Evolutionary conservation across 2,329 filamentous ascomycete species (phyloP).

Genomic region (Sporothrix inflata): DNA sequence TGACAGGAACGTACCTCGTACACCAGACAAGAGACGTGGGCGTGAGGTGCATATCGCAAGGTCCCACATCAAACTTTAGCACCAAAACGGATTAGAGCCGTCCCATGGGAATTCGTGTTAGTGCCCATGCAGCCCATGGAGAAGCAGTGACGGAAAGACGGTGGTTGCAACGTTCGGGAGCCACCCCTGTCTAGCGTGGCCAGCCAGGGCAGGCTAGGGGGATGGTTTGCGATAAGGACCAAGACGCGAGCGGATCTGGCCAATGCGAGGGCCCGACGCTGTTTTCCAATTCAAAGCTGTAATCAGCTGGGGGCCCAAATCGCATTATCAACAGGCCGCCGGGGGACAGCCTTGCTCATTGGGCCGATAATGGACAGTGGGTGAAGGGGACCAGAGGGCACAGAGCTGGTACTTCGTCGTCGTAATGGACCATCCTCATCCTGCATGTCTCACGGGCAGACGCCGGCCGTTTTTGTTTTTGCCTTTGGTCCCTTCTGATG

Average conservation of each 20-base stretch:
- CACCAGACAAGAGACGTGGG: slow-evolving; percentile 1
- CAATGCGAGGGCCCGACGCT: slow-evolving; percentile 22
- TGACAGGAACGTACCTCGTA: background rate
- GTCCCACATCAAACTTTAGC: background rate
- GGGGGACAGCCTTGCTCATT: slow-evolving; percentile 30
- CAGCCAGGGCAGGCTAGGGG: background rate
- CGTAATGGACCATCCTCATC: slow-evolving; percentile 11
- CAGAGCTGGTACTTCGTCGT: background rate
- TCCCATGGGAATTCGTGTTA: slow-evolving; percentile 16
- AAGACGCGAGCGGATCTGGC: background rate
- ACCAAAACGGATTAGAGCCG: slow-evolving; percentile 17
- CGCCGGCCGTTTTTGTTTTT: background rate
- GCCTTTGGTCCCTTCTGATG: background rate
- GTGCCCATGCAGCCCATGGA: slow-evolving; percentile 17
- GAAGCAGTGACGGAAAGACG: background rate
- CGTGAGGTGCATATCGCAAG: slow-evolving; percentile 3
- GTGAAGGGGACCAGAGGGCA: background rate
- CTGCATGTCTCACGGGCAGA: slow-evolving; percentile 11
- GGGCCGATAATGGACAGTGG: slow-evolving; percentile 25
- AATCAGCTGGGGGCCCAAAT: slow-evolving; percentile 23
- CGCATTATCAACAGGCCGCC: slow-evolving; percentile 6
- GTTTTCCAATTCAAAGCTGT: slow-evolving; percentile 33
- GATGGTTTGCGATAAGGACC: slow-evolving; percentile 23
- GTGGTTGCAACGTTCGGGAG: slow-evolving; percentile 16
- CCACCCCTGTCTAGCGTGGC: slow-evolving; percentile 24